phyloP scores from a whole-genome alignment of 75 land plant species.

The Selaginella tamariscina region DNA sequence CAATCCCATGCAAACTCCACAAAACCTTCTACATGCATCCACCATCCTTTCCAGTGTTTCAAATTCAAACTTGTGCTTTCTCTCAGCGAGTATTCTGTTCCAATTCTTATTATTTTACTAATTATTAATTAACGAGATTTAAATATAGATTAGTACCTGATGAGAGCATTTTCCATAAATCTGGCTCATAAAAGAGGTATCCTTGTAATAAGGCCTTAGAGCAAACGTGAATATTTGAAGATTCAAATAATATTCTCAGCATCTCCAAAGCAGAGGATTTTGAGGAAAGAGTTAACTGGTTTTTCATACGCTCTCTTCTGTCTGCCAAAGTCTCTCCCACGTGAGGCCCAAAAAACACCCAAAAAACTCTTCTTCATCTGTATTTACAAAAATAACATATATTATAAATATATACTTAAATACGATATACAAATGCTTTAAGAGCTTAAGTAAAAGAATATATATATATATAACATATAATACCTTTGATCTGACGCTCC shows the following conservation, averaged over 20 bases:
- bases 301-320: constrained; percentile 22
- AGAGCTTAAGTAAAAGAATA: too few species aligned
- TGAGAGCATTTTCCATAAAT: constrained; percentile 19
- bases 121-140: neutral
- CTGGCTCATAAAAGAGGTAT: constrained; percentile 31
- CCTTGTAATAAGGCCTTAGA: constrained; percentile 32
- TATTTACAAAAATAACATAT: too few species aligned
- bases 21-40: constrained; percentile 19
- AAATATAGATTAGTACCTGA: too few species aligned
- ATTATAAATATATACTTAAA: too few species aligned
- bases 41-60: constrained; percentile 32
- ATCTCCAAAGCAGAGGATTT: constrained; percentile 21
- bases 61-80: constrained; percentile 13
- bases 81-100: neutral
- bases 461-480: too few species aligned
- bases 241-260: constrained; percentile 12
- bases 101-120: neutral
- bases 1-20: constrained; percentile 16
- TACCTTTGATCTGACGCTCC: neutral
- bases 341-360: constrained; percentile 37
- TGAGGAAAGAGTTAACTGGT: constrained; percentile 28
- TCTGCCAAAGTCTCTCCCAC: constrained; percentile 29
- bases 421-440: too few species aligned
- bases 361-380: constrained; percentile 16
- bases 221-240: neutral